Percentiles rank a stretch among this genome's conserved stretches.
phyloP scores from a whole-genome alignment of 495 filamentous ascomycete genomes.

The Neurospora sp. region DNA sequence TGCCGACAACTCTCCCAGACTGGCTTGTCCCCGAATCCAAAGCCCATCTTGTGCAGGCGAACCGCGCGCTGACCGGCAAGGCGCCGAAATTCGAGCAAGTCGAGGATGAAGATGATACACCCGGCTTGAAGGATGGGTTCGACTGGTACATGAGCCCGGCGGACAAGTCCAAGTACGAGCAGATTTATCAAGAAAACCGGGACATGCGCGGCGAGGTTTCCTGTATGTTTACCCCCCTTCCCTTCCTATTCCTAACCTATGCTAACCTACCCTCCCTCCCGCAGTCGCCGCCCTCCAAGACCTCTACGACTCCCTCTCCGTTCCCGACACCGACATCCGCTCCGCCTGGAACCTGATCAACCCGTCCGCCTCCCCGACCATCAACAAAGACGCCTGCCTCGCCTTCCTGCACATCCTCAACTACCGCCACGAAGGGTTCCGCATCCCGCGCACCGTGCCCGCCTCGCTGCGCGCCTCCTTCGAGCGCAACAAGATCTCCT shows the following conservation, averaged over 20 bases:
- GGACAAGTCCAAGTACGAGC: conserved; percentile 87
- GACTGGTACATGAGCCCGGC: conserved; percentile 97
- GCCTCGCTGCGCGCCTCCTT: conserved; percentile 83
- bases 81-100: conserved; percentile 73
- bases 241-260: neutral
- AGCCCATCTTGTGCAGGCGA: conserved; percentile 88
- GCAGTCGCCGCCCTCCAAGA: conserved; percentile 69
- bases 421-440: conserved; percentile 85
- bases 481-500: conserved; percentile 89
- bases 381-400: conserved; percentile 89
- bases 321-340: conserved; percentile 89
- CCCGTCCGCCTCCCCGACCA: conserved; percentile 62
- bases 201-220: conserved; percentile 75
- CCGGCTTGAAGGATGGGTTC: conserved; percentile 87
- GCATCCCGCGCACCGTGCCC: conserved; percentile 88
- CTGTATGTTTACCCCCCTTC: conserved; percentile 42
- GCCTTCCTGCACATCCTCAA: conserved; percentile 96
- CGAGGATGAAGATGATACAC: conserved; percentile 63
- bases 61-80: conserved; percentile 63
- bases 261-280: conserved; percentile 3
- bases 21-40: conserved; percentile 97
- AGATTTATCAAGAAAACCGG: conserved; percentile 85
- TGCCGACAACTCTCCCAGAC: conserved; percentile 74
- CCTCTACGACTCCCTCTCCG: conserved; percentile 83
- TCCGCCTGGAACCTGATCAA: conserved; percentile 97